A percentile compares a stretch with the other conserved stretches of the same genome.
Evolutionary conservation across 2,329 filamentous ascomycete genomes (phyloP).

Genomic region (Cladosporium sp.): DNA sequence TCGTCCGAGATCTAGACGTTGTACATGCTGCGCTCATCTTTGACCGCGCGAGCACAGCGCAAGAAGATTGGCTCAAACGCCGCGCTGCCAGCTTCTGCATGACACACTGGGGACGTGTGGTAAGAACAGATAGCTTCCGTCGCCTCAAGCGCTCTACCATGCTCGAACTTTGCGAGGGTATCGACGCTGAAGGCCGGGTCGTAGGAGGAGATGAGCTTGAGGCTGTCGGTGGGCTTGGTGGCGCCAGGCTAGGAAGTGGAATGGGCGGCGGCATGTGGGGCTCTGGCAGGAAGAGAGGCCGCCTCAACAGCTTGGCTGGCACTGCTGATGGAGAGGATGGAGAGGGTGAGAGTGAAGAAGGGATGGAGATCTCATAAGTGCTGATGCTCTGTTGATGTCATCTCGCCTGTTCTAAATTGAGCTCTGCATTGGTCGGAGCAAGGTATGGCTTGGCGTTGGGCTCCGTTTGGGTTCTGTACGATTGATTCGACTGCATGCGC

Average conservation of each 20-base stretch:
- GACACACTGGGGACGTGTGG: conserved; percentile 90
- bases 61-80: conserved; percentile 89
- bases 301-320: conserved; percentile 38
- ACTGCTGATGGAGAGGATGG: conserved; percentile 39
- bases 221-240: conserved; percentile 51
- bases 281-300: conserved; percentile 41
- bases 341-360: conserved; percentile 27
- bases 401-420: background rate
- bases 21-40: conserved; percentile 94
- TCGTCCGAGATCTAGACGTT: conserved; percentile 87
- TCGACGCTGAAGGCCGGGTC: conserved; percentile 88
- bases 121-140: conserved; percentile 82
- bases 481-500: too few species aligned
- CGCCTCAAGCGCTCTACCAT: conserved; percentile 73
- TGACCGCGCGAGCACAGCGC: conserved; percentile 86
- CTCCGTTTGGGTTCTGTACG: background rate
- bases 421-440: background rate
- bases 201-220: conserved; percentile 82
- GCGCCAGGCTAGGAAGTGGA: conserved; percentile 43
- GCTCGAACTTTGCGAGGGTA: conserved; percentile 88
- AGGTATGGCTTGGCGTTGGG: background rate
- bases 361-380: conserved; percentile 28
- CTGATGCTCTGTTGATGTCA: background rate
- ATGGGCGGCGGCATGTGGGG: conserved; percentile 22
- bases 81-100: conserved; percentile 85